Evolutionary conservation across 2,329 filamentous ascomycete species (phyloP).

Genomic region (Byssothecium circinans): DNA sequence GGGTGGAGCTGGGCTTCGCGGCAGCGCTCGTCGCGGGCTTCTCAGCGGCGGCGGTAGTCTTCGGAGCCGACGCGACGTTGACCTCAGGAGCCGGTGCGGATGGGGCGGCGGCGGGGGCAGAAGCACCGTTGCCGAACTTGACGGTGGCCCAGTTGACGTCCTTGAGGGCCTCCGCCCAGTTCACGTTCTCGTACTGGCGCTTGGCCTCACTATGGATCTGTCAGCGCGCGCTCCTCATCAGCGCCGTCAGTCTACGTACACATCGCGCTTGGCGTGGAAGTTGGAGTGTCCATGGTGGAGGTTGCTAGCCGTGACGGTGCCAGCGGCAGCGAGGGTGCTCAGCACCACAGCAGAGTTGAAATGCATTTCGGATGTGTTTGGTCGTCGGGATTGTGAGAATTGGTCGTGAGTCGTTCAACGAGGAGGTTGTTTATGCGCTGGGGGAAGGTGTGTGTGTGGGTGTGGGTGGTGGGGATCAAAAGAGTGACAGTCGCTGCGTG

Average conservation of each 20-base stretch:
- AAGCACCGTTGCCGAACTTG: conserved; percentile 25
- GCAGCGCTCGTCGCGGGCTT: conserved; percentile 8
- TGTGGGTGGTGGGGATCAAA: neutral
- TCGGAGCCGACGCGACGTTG: conserved; percentile 8
- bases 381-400: conserved; percentile 7
- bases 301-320: conserved; percentile 38
- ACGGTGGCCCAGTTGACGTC: conserved; percentile 33
- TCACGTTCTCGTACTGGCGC: conserved; percentile 26
- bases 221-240: conserved; percentile 11
- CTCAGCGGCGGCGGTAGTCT: conserved; percentile 3
- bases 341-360: conserved; percentile 42
- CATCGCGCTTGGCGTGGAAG: conserved; percentile 41
- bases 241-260: conserved; percentile 22
- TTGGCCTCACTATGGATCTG: conserved; percentile 29
- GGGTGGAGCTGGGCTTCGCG: conserved; percentile 8
- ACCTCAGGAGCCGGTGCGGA: conserved; percentile 10
- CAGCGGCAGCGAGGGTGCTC: conserved; percentile 40
- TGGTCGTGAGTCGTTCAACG: conserved; percentile 19
- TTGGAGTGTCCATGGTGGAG: conserved; percentile 39
- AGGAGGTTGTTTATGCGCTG: conserved; percentile 13
- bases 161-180: conserved; percentile 36
- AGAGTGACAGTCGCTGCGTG: too few species aligned
- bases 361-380: conserved; percentile 32
- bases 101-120: conserved; percentile 9
- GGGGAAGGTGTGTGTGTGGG: neutral